phyloP scores from a whole-genome alignment of 345 rosid genomes.

The Linum tenue region DNA sequence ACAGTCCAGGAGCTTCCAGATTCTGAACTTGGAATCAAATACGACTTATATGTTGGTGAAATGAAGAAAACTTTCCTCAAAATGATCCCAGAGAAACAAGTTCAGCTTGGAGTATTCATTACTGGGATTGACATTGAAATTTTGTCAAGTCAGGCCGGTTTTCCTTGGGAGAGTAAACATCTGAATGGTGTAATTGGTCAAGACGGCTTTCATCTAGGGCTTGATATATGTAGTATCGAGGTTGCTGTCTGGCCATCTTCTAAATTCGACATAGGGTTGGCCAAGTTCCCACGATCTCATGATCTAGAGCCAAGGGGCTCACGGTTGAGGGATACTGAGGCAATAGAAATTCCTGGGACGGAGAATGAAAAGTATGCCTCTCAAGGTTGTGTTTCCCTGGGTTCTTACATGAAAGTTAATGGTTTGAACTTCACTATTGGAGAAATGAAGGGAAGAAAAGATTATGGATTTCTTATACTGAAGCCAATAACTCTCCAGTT shows the following conservation, averaged over 20 bases:
- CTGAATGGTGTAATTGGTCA: constrained; percentile 20
- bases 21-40: constrained; percentile 28
- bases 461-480: constrained; percentile 36
- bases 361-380: constrained; percentile 51
- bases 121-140: constrained; percentile 60
- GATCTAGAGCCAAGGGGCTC: constrained; percentile 37
- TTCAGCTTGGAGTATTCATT: constrained; percentile 58
- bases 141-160: constrained; percentile 34
- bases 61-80: constrained; percentile 37
- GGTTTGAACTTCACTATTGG: constrained; percentile 59
- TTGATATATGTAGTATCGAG: constrained; percentile 64
- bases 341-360: constrained; percentile 35
- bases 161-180: constrained; percentile 18
- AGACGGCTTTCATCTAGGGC: constrained; percentile 38
- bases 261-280: constrained; percentile 30
- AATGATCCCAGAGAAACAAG: constrained; percentile 53
- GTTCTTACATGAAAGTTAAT: constrained; percentile 39
- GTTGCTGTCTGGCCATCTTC: constrained; percentile 50
- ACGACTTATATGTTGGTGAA: constrained; percentile 27
- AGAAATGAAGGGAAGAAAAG: constrained; percentile 33
- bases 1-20: constrained; percentile 26
- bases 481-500: constrained; percentile 52
- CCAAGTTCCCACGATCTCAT: constrained; percentile 26
- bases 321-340: constrained; percentile 37
- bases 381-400: constrained; percentile 36